Evolutionary conservation across 1,139 yeast genomes (phyloP), one percentile per base, ranked within the genome.

Genomic region (Suhomyces bolitotheri): DNA sequence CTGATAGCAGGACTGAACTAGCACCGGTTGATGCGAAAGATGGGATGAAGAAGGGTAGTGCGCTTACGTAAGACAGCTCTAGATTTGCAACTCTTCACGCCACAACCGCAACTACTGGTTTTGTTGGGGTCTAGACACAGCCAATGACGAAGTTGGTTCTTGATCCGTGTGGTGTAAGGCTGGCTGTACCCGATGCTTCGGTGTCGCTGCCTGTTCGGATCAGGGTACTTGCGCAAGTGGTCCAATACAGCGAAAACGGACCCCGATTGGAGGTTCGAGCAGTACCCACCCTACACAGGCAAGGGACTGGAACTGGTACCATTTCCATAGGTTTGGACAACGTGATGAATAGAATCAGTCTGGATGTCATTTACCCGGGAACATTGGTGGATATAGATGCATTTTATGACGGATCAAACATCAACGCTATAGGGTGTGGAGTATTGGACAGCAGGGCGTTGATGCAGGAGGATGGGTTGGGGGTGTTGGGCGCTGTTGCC

Each of bases 191-290:
- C 2, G 39, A 43, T 15, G 66, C 66, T 1, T 45, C 62, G 1
- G 44, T 41, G 4, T 40, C 56, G 2, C 32, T 33, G 5, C 49
- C 51, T 1, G 47, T 45, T 9, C 44, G 61, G 27, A 47, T 66
- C 4, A 49, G 73, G 13, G 28, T 65, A 13, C 34, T 67, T 7
- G 67, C 50, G 4, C 73, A 66, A 42, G 61, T 62, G 5, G 36
- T 50, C 5, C 40, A 41, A 9, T 62, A 53, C 38, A 25, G 3
- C 20, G 29, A 27, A 12, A 9, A 2, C n/a, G 11, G 25, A 13
- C 21, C 28, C 3, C 19, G 25, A 5, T 26, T 38, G 24, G 20
- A 17, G 10, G 17, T 36, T 4, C 9, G 13, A 12, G 25, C 16
- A 8, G 28, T 31, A 5, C 12, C 16, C 20, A 27, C 21, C 15